Conservation (phyloP, 2,329 filamentous ascomycete genomes). For the Botryosphaeria dothidea region DNA sequence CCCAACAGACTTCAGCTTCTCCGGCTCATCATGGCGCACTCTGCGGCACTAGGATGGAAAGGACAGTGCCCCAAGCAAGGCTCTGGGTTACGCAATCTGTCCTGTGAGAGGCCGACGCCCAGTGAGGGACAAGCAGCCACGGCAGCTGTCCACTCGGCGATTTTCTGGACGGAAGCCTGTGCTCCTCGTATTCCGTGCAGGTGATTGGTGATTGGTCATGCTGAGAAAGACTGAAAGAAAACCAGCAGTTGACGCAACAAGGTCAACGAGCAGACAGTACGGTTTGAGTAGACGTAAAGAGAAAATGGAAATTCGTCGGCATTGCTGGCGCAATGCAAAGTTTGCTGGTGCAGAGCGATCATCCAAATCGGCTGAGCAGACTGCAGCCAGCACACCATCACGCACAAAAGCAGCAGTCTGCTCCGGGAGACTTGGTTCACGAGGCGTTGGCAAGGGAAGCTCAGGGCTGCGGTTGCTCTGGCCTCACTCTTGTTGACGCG, state of each 20-base stretch:
- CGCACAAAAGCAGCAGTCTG: conserved; percentile 11
- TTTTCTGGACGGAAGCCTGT: conserved; percentile 2
- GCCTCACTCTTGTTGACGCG: conserved; percentile 7
- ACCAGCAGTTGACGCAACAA: not conserved
- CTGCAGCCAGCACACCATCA: conserved; percentile 10
- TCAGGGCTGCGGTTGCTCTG: conserved; percentile 16
- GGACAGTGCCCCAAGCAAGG: not conserved
- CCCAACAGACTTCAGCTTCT: too few relatives aligned
- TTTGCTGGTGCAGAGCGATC: conserved; percentile 7
- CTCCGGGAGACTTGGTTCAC: conserved; percentile 5
- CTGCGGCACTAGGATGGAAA: not conserved
- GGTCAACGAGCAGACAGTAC: not conserved
- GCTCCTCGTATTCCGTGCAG: not conserved
- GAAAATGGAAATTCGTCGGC: conserved; percentile 7
- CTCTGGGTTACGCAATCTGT: not conserved
- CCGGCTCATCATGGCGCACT: too few relatives aligned
- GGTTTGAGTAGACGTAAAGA: conserved; percentile 3
- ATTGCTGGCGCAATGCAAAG: not conserved
- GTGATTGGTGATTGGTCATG: conserved; percentile 7
- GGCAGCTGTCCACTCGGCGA: not conserved
- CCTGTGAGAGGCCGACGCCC: not conserved
- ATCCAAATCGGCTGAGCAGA: conserved; percentile 9
- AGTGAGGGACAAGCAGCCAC: not conserved
- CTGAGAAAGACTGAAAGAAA: not conserved
- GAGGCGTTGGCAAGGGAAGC: not conserved